Base-by-base conservation (phyloP, 495 filamentous ascomycete species). In the Hypoxylon lienhwacheense region DNA sequence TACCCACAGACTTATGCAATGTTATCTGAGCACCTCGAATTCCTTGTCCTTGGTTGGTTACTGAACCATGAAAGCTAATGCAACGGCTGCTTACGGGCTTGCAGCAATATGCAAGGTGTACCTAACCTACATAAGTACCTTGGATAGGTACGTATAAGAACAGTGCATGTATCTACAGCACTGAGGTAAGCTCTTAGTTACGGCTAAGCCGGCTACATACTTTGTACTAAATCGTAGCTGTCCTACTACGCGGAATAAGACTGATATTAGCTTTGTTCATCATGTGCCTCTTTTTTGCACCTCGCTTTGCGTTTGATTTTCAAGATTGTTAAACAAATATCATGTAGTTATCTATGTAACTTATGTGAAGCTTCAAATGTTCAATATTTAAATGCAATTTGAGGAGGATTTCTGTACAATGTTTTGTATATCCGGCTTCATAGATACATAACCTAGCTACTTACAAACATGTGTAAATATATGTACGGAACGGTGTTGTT, bases 1-100 rank as follows among this genome's bases (percentile, higher is more conserved):
- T 63, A 63, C 48, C 59, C 59, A 63, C 54, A 49, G 48, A 40
- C 59, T 53, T 36, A 58, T 63, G 59, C 54, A 58, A 15, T 50
- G 44, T 57, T 58, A 63, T 63, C 59, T 53, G 48, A 53, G 53
- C 44, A 20, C 39, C 29, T 52, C 53, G 48, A 45, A 52, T 52
- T 61, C 15, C 8, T 22, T 17, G 8, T 12, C 25, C 40, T 47
- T 43, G 44, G 47, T 61, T 61, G 57, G 57, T 15, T 51, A 20
- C 20, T n/a, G 16, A 45, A 51, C 51, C 36, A 37, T 42, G 36
- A 44, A 49, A 35, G 40, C 56, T 36, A 44, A 60, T 50, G 57
- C 57, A 33, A 55, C 51, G 41, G 50, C 42, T 58, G 59, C 59
- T 62, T 56, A 57, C 43, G 43, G 48, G 47, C 58, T 56, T 53